These are phyloP conservation scores for Leccinum angustisporum DNA, from an alignment of 1,284 basidiomycete genomes.

Conservation along the genomic window DNA sequence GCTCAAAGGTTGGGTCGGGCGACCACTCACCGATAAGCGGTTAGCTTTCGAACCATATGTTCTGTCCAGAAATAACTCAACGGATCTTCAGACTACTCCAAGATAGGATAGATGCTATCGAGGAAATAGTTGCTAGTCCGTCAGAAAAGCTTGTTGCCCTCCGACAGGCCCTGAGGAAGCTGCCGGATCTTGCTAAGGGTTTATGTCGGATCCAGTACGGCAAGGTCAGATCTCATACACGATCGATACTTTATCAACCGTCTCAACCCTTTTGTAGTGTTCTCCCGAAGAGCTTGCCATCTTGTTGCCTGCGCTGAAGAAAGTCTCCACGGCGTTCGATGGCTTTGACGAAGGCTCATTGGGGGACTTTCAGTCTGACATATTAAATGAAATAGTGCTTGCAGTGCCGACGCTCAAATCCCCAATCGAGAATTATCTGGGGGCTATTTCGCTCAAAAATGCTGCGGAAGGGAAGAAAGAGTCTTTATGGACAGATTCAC, in stretches of 20 bases:
- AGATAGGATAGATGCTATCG: constrained; percentile 80
- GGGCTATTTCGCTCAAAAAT: constrained; percentile 59
- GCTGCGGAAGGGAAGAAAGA: constrained; percentile 74
- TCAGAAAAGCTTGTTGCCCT: constrained; percentile 63
- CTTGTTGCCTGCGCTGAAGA: constrained; percentile 76
- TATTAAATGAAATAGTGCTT: constrained; percentile 74
- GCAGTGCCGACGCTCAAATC: constrained; percentile 66
- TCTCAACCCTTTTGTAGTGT: constrained; percentile 47
- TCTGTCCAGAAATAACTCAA: constrained; percentile 6
- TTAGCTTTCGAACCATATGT: constrained; percentile 35
- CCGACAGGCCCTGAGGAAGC: constrained; percentile 65
- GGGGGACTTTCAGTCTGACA: constrained; percentile 57
- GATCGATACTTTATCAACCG: neutral
- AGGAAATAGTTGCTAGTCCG: constrained; percentile 69
- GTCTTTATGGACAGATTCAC: constrained; percentile 71
- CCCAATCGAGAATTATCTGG: constrained; percentile 58
- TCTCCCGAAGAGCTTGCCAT: constrained; percentile 82
- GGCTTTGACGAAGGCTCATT: constrained; percentile 43
- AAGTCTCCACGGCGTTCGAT: constrained; percentile 70
- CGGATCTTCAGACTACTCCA: constrained; percentile 57
- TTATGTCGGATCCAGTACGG: constrained; percentile 89
- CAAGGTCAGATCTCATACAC: constrained; percentile 51
- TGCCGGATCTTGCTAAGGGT: constrained; percentile 90
- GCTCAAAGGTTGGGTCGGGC: constrained; percentile 84
- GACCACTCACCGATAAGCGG: constrained; percentile 78